Base-by-base conservation (phyloP, 208 protist genomes). In the Herpetomonas tarakana region DNA sequence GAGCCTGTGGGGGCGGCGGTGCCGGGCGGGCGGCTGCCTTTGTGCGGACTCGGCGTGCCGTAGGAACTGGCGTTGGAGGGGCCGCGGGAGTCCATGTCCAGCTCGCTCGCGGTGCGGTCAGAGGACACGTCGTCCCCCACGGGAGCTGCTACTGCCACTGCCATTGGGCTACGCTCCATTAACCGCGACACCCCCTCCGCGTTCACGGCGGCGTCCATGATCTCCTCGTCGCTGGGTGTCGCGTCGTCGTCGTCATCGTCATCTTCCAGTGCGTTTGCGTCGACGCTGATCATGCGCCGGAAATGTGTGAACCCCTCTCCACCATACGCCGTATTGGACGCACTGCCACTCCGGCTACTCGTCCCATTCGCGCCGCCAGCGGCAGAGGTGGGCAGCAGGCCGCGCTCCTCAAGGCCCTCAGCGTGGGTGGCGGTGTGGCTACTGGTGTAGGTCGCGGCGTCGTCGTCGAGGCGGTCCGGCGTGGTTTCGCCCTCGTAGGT, bases 101-200 rank as follows among this genome's bases (percentile, higher is more conserved):
- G 53, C 24, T 71, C 30, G 45, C 71, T 85, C 19, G 65, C 75
- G 2, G 71, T 83, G 62, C 75, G 71, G 45, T 89, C 77, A 7
- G 62, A 74, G 60, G 78, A 73, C 29, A 12, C 57, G 46, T 63
- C 67, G 14, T 54, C 67, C 22, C 30, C 28, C 6, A 28, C 26
- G 45, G 21, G 21, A 2, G 1, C 19, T 6, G 21, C n/a, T 6
- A 51, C 45, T 18, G 21, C n/a, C 14, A 21, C 45, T 51, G 45
- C 45, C 45, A 21, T 21, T 29, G 35, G 9, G 9, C 14, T 14
- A 6, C 14, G 9, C 35, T 41, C 35, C 35, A 18, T 6, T 14
- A 18, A 6, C 35, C 9, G 9, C 14, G 35, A 6, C 19, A 19
- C 26, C 30, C 28, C 4, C n/a, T 25, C 52, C 52, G 22, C 29